Evolutionary conservation across 2,329 filamentous ascomycete genomes (phyloP).

Genomic region (Paraconiothyrium brasiliense): DNA sequence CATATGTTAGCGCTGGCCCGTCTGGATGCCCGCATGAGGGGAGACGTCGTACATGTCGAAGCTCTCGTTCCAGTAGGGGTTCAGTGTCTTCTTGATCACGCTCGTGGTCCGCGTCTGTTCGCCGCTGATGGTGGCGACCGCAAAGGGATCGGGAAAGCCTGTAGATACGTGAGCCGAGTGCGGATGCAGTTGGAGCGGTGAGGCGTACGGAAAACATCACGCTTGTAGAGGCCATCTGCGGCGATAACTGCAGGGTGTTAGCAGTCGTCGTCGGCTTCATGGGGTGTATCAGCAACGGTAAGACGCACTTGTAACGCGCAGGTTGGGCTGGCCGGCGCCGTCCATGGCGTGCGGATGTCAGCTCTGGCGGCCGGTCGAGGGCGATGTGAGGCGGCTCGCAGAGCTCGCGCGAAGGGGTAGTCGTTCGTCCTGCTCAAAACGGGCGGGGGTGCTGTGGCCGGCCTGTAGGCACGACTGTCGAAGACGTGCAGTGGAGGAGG

Average conservation of each 20-base stretch:
- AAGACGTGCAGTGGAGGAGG: conserved; percentile 40
- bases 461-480: conserved; percentile 27
- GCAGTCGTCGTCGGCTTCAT: conserved; percentile 18
- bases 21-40: conserved; percentile 13
- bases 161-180: conserved; percentile 42
- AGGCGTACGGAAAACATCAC: conserved; percentile 95
- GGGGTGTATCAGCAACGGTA: conserved; percentile 14
- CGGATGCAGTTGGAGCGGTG: conserved; percentile 14
- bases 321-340: conserved; percentile 72
- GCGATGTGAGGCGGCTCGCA: conserved; percentile 37
- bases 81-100: conserved; percentile 96
- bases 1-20: conserved; percentile 33
- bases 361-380: conserved; percentile 11
- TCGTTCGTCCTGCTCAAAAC: conserved; percentile 14
- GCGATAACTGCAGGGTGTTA: conserved; percentile 79
- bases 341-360: conserved; percentile 51
- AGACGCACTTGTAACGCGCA: conserved; percentile 87
- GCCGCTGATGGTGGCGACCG: conserved; percentile 94
- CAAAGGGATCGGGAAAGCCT: conserved; percentile 98
- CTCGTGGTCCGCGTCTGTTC: conserved; percentile 98
- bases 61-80: conserved; percentile 99
- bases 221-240: conserved; percentile 97
- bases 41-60: conserved; percentile 86
- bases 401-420: conserved; percentile 36
- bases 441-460: conserved; percentile 20